Conservation (phyloP, 768 basidiomycete species). For the Rhizopogon vinicolor region DNA sequence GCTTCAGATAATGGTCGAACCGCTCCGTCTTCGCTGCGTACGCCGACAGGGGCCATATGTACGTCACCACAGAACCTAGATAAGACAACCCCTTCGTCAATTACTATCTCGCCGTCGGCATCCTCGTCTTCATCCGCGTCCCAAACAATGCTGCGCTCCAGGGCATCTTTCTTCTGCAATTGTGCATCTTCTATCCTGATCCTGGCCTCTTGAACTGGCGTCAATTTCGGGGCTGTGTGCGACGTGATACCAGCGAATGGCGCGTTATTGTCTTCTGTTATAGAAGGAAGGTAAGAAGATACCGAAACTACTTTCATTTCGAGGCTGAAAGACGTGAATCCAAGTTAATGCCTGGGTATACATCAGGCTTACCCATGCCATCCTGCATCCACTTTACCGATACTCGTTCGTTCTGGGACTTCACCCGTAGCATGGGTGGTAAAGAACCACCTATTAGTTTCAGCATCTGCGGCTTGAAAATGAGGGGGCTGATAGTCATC, state of each 20-base stretch:
- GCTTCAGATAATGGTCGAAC: constrained; percentile 38
- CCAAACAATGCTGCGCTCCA: constrained; percentile 63
- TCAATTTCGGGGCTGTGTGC: constrained; percentile 34
- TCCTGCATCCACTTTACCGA: constrained; percentile 67
- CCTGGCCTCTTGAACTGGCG: constrained; percentile 55
- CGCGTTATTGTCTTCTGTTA: constrained; percentile 52
- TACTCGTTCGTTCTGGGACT: constrained; percentile 65
- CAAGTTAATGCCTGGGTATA: neutral
- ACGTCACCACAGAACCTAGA: constrained; percentile 12
- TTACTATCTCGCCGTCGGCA: constrained; percentile 51
- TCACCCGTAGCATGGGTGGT: constrained; percentile 72
- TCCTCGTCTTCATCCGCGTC: constrained; percentile 52
- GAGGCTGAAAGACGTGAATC: constrained; percentile 39
- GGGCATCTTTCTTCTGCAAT: constrained; percentile 58
- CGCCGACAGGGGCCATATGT: constrained; percentile 44
- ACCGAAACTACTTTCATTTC: constrained; percentile 71
- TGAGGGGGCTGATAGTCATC: constrained; percentile 80
- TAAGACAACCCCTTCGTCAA: constrained; percentile 22
- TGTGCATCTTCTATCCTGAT: constrained; percentile 51
- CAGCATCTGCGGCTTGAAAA: constrained; percentile 66
- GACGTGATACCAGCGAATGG: constrained; percentile 45
- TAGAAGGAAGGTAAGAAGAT: constrained; percentile 65
- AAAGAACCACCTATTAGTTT: constrained; percentile 77
- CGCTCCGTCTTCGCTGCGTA: constrained; percentile 50
- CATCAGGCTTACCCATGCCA: constrained; percentile 56